These are phyloP conservation scores for Calycina herbarum DNA, from an alignment of 2,329 filamentous ascomycete species.

Conservation along the genomic window DNA sequence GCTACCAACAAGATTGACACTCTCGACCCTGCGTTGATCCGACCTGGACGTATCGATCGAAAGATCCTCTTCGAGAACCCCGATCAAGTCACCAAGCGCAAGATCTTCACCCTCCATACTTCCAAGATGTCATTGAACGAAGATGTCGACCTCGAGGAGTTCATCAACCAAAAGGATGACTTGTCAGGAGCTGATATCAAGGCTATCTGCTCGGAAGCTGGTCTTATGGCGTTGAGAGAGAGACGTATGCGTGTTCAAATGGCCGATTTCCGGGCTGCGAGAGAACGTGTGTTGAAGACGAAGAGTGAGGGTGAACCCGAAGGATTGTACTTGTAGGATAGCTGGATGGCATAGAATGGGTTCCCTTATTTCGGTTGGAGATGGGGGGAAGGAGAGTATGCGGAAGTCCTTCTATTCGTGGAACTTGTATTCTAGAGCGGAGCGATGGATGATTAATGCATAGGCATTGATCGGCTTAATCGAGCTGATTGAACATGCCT, in stretches of 20 bases:
- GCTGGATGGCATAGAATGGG: background rate
- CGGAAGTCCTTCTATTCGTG: slow-evolving; percentile 3
- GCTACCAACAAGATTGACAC: slow-evolving; percentile 99
- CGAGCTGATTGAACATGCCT: background rate
- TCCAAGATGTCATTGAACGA: slow-evolving; percentile 97
- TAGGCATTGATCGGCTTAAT: background rate
- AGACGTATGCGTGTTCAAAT: slow-evolving; percentile 98
- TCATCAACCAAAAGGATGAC: slow-evolving; percentile 98
- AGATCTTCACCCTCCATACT: slow-evolving; percentile 98
- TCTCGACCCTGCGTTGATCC: slow-evolving; percentile 91
- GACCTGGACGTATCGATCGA: slow-evolving; percentile 95
- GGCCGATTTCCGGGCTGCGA: slow-evolving; percentile 91
- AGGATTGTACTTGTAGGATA: slow-evolving; percentile 87
- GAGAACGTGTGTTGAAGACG: slow-evolving; percentile 94
- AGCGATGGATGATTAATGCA: slow-evolving; percentile 1
- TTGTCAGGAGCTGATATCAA: slow-evolving; percentile 97
- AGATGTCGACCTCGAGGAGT: slow-evolving; percentile 98
- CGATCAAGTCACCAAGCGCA: slow-evolving; percentile 86
- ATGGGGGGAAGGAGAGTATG: background rate
- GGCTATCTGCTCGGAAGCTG: slow-evolving; percentile 96
- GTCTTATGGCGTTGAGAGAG: slow-evolving; percentile 90
- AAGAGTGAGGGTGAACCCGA: slow-evolving; percentile 99
- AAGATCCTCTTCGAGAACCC: slow-evolving; percentile 80
- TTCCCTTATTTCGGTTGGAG: slow-evolving; percentile 21
- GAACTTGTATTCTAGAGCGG: slow-evolving; percentile 6